Evolutionary conservation across 1,139 yeast genomes (phyloP).

Genomic region (Torulaspora pretoriensis): DNA sequence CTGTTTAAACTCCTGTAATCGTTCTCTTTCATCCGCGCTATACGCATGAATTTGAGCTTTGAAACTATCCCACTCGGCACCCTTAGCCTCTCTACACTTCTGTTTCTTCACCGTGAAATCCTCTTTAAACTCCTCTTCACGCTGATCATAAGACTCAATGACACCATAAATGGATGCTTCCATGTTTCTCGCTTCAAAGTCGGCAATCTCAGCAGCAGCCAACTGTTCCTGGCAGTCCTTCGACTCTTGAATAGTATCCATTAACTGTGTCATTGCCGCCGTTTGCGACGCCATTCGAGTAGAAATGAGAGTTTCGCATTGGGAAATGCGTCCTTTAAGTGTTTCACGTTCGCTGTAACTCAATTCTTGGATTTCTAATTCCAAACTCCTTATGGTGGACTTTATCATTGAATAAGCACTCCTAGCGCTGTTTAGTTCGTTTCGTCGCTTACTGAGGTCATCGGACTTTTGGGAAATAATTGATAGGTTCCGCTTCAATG

Average conservation of each 20-base stretch:
- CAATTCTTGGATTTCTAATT: conserved; percentile 29
- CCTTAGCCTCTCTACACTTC: conserved; percentile 43
- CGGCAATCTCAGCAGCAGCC: conserved; percentile 14
- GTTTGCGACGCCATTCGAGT: conserved; percentile 17
- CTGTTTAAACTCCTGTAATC: conserved; percentile 44
- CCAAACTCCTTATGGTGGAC: conserved; percentile 28
- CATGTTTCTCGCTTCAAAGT: conserved; percentile 25
- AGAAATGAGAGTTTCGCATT: conserved; percentile 32
- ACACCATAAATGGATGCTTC: conserved; percentile 26
- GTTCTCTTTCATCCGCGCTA: conserved; percentile 43
- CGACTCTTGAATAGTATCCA: conserved; percentile 10
- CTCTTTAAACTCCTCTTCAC: conserved; percentile 34
- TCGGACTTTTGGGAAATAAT: conserved; percentile 19
- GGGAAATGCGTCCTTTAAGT: conserved; percentile 22
- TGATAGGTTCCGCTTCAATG: conserved; percentile 19
- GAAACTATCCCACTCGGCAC: conserved; percentile 44
- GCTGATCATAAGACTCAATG: conserved; percentile 28
- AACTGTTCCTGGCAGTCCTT: conserved; percentile 19
- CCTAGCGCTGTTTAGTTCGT: conserved; percentile 19
- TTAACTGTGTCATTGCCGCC: conserved; percentile 15
- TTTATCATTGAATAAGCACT: conserved; percentile 21
- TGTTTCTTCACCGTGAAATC: conserved; percentile 43
- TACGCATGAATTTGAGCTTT: conserved; percentile 42
- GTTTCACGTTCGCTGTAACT: neutral
- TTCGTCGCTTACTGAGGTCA: conserved; percentile 18